A percentile compares a stretch with the other conserved stretches of the same genome.
Conservation (phyloP, 2,329 filamentous ascomycete genomes). For the Aspergillus floridensis region DNA sequence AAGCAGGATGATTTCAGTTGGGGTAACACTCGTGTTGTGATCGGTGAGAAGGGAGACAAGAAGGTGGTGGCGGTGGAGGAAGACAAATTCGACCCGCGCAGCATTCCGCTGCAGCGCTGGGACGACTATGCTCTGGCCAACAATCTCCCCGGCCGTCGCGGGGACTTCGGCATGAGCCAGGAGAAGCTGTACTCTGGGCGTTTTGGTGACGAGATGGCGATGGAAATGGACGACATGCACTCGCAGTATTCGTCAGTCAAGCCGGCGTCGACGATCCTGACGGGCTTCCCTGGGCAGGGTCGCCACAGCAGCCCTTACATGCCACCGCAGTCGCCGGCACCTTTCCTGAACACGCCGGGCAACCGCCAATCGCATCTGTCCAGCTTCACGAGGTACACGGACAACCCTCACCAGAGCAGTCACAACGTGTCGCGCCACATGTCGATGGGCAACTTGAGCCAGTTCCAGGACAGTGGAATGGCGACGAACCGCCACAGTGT, state of each 20-base stretch:
- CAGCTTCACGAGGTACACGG: constrained; percentile 60
- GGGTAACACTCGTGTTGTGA: constrained; percentile 97
- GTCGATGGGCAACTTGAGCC: constrained; percentile 57
- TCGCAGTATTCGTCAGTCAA: constrained; percentile 92
- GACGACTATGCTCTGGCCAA: constrained; percentile 89
- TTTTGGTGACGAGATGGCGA: constrained; percentile 72
- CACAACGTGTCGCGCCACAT: constrained; percentile 51
- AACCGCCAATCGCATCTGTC: constrained; percentile 72
- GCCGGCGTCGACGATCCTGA: constrained; percentile 79
- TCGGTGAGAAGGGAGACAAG: constrained; percentile 89
- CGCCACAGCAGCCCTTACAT: constrained; percentile 63
- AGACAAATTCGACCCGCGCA: constrained; percentile 84
- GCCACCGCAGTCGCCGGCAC: constrained; percentile 77
- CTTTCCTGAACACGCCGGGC: constrained; percentile 56
- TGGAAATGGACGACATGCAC: constrained; percentile 96
- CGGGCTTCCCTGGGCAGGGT: constrained; percentile 69
- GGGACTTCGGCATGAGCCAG: constrained; percentile 64
- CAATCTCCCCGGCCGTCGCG: constrained; percentile 86
- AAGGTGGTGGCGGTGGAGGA: constrained; percentile 81
- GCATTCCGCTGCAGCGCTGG: constrained; percentile 93
- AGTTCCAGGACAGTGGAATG: constrained; percentile 41
- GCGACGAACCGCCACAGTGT: constrained; percentile 42
- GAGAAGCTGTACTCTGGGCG: constrained; percentile 54
- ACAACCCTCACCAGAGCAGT: constrained; percentile 51
- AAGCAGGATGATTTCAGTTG: constrained; percentile 98